Evolutionary conservation across 2,329 filamentous ascomycete genomes (phyloP).

Genomic region (Scedosporium apiospermum): DNA sequence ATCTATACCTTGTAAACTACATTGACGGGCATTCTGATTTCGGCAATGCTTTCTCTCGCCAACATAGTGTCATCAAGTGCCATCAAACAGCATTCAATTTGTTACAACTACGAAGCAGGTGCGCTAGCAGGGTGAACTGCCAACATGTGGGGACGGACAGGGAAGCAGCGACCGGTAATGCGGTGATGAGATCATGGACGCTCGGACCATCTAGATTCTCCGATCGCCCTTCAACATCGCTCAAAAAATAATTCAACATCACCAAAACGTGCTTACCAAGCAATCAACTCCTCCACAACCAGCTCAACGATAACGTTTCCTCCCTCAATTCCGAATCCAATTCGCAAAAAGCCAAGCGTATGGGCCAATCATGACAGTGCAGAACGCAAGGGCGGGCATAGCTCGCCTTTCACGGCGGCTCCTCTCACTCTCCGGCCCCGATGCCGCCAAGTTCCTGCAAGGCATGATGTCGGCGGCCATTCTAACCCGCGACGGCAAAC

Average conservation of each 20-base stretch:
- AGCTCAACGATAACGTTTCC: not conserved
- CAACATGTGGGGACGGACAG: not conserved
- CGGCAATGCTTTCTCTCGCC: not conserved
- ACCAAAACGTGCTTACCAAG: not conserved
- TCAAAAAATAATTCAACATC: not conserved
- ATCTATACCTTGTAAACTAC: not conserved
- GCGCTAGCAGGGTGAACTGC: not conserved
- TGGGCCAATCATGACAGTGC: not conserved
- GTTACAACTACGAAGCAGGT: too few relatives aligned
- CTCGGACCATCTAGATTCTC: not conserved
- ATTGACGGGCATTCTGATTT: not conserved
- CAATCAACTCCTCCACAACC: not conserved
- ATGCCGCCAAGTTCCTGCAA: constrained; percentile 78
- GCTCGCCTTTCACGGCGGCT: constrained; percentile 62
- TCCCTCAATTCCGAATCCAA: not conserved
- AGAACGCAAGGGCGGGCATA: constrained; percentile 27
- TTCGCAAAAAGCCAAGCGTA: not conserved
- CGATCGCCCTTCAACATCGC: not conserved
- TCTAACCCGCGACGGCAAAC: constrained; percentile 25
- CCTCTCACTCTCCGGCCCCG: constrained; percentile 68
- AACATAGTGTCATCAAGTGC: not conserved
- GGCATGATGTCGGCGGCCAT: constrained; percentile 72
- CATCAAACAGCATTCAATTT: not conserved
- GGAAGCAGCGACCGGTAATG: not conserved
- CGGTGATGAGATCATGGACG: not conserved